Evolutionary conservation across 768 basidiomycete species (phyloP).

Genomic region (Mycena kentingensis): DNA sequence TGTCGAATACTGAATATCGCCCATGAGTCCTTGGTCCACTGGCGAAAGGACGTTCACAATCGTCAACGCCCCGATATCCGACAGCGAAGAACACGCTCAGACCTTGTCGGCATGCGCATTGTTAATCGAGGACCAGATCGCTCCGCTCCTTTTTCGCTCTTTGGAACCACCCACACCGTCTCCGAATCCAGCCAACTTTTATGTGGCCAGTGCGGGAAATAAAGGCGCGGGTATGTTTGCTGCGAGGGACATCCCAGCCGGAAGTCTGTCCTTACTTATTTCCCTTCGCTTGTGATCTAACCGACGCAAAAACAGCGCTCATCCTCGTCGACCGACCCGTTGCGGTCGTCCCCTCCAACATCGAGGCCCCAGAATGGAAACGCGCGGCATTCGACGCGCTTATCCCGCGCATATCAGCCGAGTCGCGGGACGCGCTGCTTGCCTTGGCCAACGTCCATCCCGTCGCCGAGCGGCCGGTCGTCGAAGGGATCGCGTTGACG

Average conservation of each 20-base stretch:
- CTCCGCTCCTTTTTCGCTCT: conserved; percentile 10
- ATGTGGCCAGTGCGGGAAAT: conserved; percentile 15
- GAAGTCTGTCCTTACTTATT: background rate
- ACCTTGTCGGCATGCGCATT: conserved; percentile 13
- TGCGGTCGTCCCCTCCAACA: conserved; percentile 27
- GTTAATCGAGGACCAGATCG: conserved; percentile 12
- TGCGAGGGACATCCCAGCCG: conserved; percentile 23
- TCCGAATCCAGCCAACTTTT: conserved; percentile 6
- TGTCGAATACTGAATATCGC: no score
- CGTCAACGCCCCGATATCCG: conserved; percentile 10
- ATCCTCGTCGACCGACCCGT: conserved; percentile 32
- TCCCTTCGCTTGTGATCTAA: background rate
- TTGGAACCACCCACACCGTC: background rate
- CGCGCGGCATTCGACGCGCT: conserved; percentile 26
- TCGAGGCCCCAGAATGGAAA: conserved; percentile 16
- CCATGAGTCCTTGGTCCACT: conserved; percentile 3
- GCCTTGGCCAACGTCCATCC: conserved; percentile 32
- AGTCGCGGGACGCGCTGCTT: conserved; percentile 24
- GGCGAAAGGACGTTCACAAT: conserved; percentile 8
- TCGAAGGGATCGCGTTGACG: conserved; percentile 47
- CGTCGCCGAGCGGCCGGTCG: conserved; percentile 35
- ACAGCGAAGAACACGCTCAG: background rate
- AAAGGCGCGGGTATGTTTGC: conserved; percentile 36
- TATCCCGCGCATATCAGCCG: conserved; percentile 22
- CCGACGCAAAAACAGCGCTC: conserved; percentile 13